Conservation (phyloP, 768 basidiomycete species). For the Cystofilobasidium bisporidii region DNA sequence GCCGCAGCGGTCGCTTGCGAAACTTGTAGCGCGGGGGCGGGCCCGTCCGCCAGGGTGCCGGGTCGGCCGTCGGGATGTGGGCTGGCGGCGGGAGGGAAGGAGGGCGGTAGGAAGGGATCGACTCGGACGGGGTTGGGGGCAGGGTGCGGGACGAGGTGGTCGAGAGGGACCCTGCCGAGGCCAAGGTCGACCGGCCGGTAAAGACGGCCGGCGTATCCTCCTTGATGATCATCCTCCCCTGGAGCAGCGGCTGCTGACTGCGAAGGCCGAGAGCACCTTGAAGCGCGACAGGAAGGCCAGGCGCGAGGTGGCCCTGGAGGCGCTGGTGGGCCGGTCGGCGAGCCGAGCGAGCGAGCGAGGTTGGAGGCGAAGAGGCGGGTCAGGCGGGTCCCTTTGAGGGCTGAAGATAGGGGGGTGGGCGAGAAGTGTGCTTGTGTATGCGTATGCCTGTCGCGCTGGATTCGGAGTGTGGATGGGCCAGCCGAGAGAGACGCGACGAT, state of each 20-base stretch:
- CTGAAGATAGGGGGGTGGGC: too few relatives aligned
- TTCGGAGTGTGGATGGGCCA: too few relatives aligned
- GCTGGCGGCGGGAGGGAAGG: conserved; percentile 5
- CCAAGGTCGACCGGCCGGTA: not conserved
- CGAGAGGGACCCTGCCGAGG: not conserved
- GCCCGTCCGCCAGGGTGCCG: not conserved
- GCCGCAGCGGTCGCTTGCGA: not conserved
- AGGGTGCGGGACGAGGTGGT: not conserved
- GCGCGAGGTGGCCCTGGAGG: conserved; percentile 22
- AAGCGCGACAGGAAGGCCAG: not conserved
- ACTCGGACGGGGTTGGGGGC: not conserved
- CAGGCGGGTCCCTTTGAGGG: too few relatives aligned
- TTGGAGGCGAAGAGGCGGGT: too few relatives aligned
- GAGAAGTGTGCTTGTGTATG: too few relatives aligned
- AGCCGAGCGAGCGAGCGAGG: too few relatives aligned
- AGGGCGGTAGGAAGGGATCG: conserved; percentile 5
- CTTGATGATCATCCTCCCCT: conserved; percentile 12
- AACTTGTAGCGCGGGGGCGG: conserved; percentile 14
- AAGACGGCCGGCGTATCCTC: conserved; percentile 12
- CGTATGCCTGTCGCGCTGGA: too few relatives aligned
- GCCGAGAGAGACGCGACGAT: too few relatives aligned
- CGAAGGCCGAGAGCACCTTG: not conserved
- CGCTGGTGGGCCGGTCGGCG: too few relatives aligned
- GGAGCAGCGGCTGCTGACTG: not conserved
- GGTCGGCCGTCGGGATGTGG: not conserved